Conservation (phyloP, 1,139 yeast genomes). For the Casaregolazyma suthepensis region DNA sequence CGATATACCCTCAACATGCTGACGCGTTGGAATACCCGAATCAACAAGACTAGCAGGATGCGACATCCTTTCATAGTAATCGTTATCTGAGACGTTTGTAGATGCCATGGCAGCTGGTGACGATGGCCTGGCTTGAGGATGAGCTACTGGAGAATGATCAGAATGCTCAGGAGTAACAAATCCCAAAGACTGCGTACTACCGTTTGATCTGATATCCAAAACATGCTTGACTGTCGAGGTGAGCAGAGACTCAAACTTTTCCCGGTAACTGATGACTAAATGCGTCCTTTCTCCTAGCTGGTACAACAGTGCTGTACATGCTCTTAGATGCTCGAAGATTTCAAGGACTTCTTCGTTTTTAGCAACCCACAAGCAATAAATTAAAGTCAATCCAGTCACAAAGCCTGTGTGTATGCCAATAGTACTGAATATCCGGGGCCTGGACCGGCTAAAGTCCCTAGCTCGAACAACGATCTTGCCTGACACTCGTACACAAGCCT, state of each 20-base stretch:
- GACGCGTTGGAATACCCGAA: not conserved
- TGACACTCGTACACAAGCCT: conserved; percentile 58
- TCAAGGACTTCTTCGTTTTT: conserved; percentile 35
- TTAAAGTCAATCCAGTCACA: conserved; percentile 56
- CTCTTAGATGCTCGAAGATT: conserved; percentile 47
- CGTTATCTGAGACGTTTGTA: not conserved
- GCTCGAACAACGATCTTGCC: conserved; percentile 56
- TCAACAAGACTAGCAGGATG: not conserved
- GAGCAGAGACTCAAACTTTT: conserved; percentile 56
- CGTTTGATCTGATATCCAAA: conserved; percentile 24
- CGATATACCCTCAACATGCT: not conserved
- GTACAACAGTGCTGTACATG: conserved; percentile 52
- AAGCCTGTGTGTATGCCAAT: conserved; percentile 57
- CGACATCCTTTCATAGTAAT: not conserved
- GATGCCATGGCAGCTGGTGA: not conserved
- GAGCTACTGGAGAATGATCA: not conserved
- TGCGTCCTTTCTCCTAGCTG: conserved; percentile 58
- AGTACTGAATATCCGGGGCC: conserved; percentile 52
- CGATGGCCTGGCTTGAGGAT: not conserved
- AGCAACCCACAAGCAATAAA: conserved; percentile 56
- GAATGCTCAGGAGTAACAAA: conserved; percentile 6
- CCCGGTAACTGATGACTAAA: conserved; percentile 51
- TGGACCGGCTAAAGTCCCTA: conserved; percentile 52
- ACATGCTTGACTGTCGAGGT: conserved; percentile 41
- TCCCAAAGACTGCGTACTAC: conserved; percentile 5